Conservation (phyloP, 1,284 basidiomycete genomes). For the Athelia psychrophila region DNA sequence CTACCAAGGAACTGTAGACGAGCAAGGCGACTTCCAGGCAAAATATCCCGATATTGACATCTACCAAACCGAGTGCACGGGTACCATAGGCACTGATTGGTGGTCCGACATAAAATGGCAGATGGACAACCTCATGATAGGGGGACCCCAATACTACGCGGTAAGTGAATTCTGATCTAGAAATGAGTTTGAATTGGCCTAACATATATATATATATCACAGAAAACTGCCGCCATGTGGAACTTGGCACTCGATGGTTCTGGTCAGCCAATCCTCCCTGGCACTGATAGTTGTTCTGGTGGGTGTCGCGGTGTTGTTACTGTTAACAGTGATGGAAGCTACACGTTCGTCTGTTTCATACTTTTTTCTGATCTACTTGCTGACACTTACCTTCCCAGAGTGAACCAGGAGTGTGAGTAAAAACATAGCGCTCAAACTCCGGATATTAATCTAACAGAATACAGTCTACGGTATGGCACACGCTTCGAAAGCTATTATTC, state of each 20-base stretch:
- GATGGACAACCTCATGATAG: no score
- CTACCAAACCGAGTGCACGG: conserved; percentile 52
- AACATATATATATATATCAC: neutral
- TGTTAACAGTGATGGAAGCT: conserved; percentile 17
- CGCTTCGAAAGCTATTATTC: conserved; percentile 38
- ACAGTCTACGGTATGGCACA: conserved; percentile 42
- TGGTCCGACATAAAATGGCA: conserved; percentile 66
- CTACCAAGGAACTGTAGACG: conserved; percentile 36
- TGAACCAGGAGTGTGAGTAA: no score
- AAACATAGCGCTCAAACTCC: no score
- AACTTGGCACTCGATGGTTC: conserved; percentile 62
- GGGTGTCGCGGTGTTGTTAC: conserved; percentile 21
- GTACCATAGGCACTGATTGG: conserved; percentile 61
- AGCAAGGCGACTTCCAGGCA: conserved; percentile 43
- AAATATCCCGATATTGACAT: conserved; percentile 46
- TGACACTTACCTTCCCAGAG: no score
- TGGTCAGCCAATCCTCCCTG: conserved; percentile 19
- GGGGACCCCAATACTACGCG: neutral
- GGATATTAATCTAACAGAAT: no score
- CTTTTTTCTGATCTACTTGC: no score
- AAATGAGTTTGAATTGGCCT: neutral
- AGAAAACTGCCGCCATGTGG: conserved; percentile 60
- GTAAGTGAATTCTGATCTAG: no score
- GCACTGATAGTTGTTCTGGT: conserved; percentile 15
- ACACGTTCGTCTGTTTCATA: conserved; percentile 3